Base-by-base conservation (phyloP, 495 filamentous ascomycete genomes). In the Hyaloscypha variabilis region DNA sequence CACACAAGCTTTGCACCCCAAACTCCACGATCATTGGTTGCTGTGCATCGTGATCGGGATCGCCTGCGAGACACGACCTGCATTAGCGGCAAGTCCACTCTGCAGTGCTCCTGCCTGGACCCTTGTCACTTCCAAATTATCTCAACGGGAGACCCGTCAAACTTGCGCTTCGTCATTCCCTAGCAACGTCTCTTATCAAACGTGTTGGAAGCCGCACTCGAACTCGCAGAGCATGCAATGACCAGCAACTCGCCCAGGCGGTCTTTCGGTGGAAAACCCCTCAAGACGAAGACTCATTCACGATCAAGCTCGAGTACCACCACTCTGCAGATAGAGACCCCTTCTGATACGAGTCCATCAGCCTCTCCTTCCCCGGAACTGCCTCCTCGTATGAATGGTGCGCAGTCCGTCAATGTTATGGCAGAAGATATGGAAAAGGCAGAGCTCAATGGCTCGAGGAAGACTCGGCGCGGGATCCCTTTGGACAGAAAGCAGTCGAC, bases 401-500 rank as follows among this genome's bases (percentile, higher is more conserved):
- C 26, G 6, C 13, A 26, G n/a, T 21, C 28, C 17, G 67, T 69
- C 10, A 77, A 77, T 71, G 74, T 74, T n/a, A 63, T 75, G 67
- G 70, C 71, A 70, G 71, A 65, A 23, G 65, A 65, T 21, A 68
- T 72, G 67, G 72, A 64, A 25, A 58, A 52, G 19, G 53, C 30
- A 54, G 25, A 53, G 24, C 59, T 71, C 64, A 72, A 73, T 46
- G 39, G 39, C 39, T 60, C 29, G 59, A 29, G 52, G 59, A 58
- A 70, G 66, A 62, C 39, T 39, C 62, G 61, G 50, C 49, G 46
- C 52, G 59, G 54, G 60, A 26, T 66, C 58, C 55, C 60, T 72
- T 46, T 78, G 71, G 67, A 76, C 51, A 81, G 82, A 71, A 85
- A 83, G 53, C 74, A 82, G 52, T 85, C 83, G n/a, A 81, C 74